These are phyloP conservation scores for Coemansia furcata DNA, from an alignment of 192 early-diverging fungal genomes.

Conservation along the genomic window DNA sequence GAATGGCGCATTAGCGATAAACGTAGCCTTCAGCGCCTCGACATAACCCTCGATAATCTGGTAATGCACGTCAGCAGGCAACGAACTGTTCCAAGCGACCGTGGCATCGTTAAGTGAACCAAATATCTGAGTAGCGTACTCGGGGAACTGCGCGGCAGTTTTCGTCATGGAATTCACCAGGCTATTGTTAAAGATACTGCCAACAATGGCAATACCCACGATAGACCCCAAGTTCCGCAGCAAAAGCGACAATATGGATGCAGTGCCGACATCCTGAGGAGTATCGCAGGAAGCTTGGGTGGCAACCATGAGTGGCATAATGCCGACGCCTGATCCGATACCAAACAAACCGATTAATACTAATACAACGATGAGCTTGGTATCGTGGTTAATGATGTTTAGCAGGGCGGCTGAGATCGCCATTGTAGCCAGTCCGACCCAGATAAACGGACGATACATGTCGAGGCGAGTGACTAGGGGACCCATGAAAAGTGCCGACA, in stretches of 20 bases:
- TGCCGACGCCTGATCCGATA: slow-evolving; percentile 19
- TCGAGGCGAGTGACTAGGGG: slow-evolving; percentile 20
- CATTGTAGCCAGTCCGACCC: slow-evolving; percentile 22
- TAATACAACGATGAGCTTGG: slow-evolving; percentile 13
- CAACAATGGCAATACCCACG: slow-evolving; percentile 30
- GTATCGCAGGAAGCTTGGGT: slow-evolving; percentile 19
- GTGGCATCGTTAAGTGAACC: slow-evolving; percentile 18
- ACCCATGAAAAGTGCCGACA: slow-evolving; percentile 18
- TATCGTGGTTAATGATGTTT: slow-evolving; percentile 19
- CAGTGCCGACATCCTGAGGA: slow-evolving; percentile 24
- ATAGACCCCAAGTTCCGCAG: slow-evolving; percentile 28
- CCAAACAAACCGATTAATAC: slow-evolving; percentile 28
- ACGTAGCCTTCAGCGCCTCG: slow-evolving; percentile 18
- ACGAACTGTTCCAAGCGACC: slow-evolving; percentile 12
- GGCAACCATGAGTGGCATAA: slow-evolving; percentile 30
- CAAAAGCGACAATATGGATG: slow-evolving; percentile 18
- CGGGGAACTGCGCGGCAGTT: slow-evolving; percentile 16
- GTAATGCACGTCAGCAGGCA: slow-evolving; percentile 12
- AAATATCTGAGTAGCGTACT: slow-evolving; percentile 8
- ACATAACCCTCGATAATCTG: slow-evolving; percentile 22
- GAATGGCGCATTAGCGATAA: slow-evolving; percentile 36
- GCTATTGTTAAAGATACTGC: slow-evolving; percentile 35
- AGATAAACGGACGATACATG: slow-evolving; percentile 33
- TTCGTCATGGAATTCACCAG: slow-evolving; percentile 6
- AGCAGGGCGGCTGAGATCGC: slow-evolving; percentile 20